Evolutionary conservation across 371 early-diverging fungal species (phyloP).

Genomic region (Blakeslea trispora): DNA sequence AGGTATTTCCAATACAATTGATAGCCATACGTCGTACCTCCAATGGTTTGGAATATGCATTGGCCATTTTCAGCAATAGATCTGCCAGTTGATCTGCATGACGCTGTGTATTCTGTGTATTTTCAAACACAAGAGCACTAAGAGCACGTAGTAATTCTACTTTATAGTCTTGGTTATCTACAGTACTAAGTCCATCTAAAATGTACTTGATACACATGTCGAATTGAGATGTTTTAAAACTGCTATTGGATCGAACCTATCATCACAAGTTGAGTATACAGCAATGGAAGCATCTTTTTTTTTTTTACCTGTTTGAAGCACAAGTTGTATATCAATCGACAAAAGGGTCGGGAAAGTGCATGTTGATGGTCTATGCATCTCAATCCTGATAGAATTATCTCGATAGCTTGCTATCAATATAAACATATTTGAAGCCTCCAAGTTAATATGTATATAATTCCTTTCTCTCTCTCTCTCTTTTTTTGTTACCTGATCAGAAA

Average conservation of each 20-base stretch:
- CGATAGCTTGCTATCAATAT: conserved; percentile 40
- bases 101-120: conserved; percentile 41
- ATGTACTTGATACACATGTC: conserved; percentile 35
- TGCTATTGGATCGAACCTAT: conserved; percentile 36
- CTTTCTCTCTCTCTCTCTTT: too few species aligned
- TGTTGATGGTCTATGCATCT: conserved; percentile 28
- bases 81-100: conserved; percentile 22
- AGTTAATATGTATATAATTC: too few species aligned
- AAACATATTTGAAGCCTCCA: too few species aligned
- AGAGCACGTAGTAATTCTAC: conserved; percentile 51
- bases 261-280: not conserved
- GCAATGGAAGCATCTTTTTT: not conserved
- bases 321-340: conserved; percentile 47
- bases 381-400: conserved; percentile 46
- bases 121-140: conserved; percentile 53
- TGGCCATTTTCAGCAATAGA: conserved; percentile 31
- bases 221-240: conserved; percentile 38
- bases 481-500: conserved; percentile 24
- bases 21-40: conserved; percentile 65
- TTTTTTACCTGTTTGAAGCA: conserved; percentile 44
- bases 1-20: conserved; percentile 63
- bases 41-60: conserved; percentile 33
- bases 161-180: conserved; percentile 20
- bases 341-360: conserved; percentile 40
- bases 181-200: conserved; percentile 34